phyloP scores from a whole-genome alignment of 164 flowering plant genomes.

The Cinnamomum micranthum region DNA sequence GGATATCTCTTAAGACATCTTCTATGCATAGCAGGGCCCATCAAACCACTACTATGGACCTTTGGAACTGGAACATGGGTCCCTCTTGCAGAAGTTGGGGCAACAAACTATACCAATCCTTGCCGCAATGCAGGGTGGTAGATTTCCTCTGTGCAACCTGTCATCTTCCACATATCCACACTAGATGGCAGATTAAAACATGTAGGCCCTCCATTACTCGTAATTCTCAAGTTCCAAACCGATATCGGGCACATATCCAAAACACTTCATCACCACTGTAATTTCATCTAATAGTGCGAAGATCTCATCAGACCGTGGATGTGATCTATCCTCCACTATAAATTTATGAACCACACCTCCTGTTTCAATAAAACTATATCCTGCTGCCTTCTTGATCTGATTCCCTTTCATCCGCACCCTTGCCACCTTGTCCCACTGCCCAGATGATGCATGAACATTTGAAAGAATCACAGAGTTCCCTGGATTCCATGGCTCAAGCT shows the following conservation, averaged over 20 bases:
- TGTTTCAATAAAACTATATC: slow-evolving; percentile 69
- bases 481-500: slow-evolving; percentile 82
- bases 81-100: background rate
- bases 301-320: slow-evolving; percentile 48
- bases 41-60: background rate
- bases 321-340: slow-evolving; percentile 68
- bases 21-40: background rate
- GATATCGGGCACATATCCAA: slow-evolving; percentile 9
- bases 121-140: background rate
- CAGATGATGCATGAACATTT: slow-evolving; percentile 64
- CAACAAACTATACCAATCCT: background rate
- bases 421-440: slow-evolving; percentile 70
- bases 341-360: slow-evolving; percentile 62
- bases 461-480: slow-evolving; percentile 86
- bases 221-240: slow-evolving; percentile 18
- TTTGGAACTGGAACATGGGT: background rate
- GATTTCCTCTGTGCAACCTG: background rate
- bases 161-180: background rate
- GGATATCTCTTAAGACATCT: background rate
- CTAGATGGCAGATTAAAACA: background rate
- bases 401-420: slow-evolving; percentile 64
- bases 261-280: slow-evolving; percentile 34
- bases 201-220: background rate
- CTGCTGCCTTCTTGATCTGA: slow-evolving; percentile 60
- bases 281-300: slow-evolving; percentile 44